Evolutionary conservation across 495 filamentous ascomycete species (phyloP).

Genomic region (Aspergillus biplanus): DNA sequence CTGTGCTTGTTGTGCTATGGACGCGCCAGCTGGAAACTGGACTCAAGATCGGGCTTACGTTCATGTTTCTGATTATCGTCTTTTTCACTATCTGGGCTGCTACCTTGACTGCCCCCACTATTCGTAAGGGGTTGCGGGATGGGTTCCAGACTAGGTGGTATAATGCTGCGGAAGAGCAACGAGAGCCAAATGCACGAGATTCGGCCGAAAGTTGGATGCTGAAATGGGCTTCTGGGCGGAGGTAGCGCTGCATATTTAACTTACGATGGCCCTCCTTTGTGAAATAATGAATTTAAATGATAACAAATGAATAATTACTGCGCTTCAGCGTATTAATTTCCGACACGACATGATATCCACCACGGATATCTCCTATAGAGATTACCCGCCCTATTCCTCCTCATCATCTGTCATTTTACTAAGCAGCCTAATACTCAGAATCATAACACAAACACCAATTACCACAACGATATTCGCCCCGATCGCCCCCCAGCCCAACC

Average conservation of each 20-base stretch:
- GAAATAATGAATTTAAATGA: too few species aligned
- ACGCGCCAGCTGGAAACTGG: constrained; percentile 1
- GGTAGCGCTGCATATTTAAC: too few species aligned
- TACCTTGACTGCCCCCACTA: not conserved
- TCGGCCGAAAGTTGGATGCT: too few species aligned
- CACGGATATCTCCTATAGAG: too few species aligned
- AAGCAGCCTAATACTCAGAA: not conserved
- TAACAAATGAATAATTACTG: too few species aligned
- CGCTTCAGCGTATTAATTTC: too few species aligned
- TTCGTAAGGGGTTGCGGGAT: not conserved
- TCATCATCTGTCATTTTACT: not conserved
- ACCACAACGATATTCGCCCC: not conserved
- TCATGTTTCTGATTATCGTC: not conserved
- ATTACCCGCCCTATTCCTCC: too few species aligned
- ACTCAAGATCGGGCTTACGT: constrained; percentile 7
- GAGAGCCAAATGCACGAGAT: not conserved
- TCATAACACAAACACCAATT: not conserved
- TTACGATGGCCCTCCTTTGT: too few species aligned
- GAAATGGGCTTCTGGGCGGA: too few species aligned
- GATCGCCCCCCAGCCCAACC: constrained; percentile 2
- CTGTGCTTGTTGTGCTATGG: constrained; percentile 6
- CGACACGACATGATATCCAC: too few species aligned
- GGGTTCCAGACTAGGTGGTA: constrained; percentile 1
- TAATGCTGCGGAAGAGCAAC: not conserved
- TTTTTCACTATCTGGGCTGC: not conserved